Percentiles rank a stretch among this genome's conserved stretches.
Conservation (phyloP, 345 rosid species). For the Euclidium syriacum region DNA sequence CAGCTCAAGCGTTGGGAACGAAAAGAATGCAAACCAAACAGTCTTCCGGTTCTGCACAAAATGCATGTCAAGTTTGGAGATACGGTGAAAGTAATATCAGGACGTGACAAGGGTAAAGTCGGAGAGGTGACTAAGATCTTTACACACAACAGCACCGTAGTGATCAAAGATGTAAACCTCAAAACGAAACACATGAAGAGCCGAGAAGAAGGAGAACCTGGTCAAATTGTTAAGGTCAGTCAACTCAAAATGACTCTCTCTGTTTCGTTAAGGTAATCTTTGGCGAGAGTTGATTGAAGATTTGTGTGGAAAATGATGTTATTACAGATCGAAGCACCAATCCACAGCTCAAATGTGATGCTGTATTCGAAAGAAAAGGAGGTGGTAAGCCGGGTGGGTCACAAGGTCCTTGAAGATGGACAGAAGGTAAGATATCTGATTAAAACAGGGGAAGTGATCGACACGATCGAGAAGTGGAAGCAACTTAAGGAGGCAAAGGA, state of each 20-base stretch:
- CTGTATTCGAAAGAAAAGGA: slow-evolving; percentile 77
- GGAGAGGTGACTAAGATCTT: slow-evolving; percentile 74
- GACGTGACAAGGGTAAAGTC: slow-evolving; percentile 79
- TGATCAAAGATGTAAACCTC: slow-evolving; percentile 73
- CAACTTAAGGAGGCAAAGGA: slow-evolving; percentile 57
- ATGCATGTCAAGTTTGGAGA: slow-evolving; percentile 95
- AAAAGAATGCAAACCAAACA: slow-evolving; percentile 83
- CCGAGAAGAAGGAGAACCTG: slow-evolving; percentile 77
- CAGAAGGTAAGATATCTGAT: slow-evolving; percentile 61
- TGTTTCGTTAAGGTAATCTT: neutral
- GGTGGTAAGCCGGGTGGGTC: slow-evolving; percentile 77
- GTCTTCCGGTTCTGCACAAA: slow-evolving; percentile 80
- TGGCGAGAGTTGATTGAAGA: neutral
- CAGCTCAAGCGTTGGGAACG: slow-evolving; percentile 93
- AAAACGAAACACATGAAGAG: slow-evolving; percentile 94
- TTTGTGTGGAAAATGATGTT: neutral
- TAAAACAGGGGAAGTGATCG: slow-evolving; percentile 86
- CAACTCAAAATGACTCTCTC: neutral
- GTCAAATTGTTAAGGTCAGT: slow-evolving; percentile 79
- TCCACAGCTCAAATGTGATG: slow-evolving; percentile 97
- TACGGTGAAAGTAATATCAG: slow-evolving; percentile 72
- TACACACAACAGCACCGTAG: slow-evolving; percentile 71
- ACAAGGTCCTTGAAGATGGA: slow-evolving; percentile 68
- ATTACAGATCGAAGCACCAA: slow-evolving; percentile 89
- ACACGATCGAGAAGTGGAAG: slow-evolving; percentile 67